These are phyloP conservation scores for Sicyos baderoa DNA, from an alignment of 306 rosid genomes.

Conservation along the genomic window DNA sequence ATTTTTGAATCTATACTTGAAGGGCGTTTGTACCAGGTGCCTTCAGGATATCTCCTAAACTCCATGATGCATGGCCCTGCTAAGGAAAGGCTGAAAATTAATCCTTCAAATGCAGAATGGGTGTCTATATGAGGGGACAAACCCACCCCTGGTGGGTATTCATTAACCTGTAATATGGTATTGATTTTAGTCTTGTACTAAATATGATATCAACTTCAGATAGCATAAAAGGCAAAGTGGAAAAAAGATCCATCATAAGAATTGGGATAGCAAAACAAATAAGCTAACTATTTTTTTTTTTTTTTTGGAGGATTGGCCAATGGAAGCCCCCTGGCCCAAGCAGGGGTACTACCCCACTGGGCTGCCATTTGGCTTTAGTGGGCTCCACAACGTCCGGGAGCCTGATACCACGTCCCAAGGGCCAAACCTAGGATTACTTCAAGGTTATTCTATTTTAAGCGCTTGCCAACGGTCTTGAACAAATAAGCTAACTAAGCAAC, in stretches of 20 bases:
- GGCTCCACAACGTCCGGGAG: too few species aligned
- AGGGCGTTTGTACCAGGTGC: slow-evolving; percentile 33
- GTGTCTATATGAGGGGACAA: slow-evolving; percentile 96
- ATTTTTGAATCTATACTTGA: slow-evolving; percentile 28
- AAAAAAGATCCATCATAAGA: neutral
- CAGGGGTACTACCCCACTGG: too few species aligned
- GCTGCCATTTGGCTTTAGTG: too few species aligned
- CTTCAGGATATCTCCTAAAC: slow-evolving; percentile 58
- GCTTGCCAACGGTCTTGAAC: too few species aligned
- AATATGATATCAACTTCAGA: neutral
- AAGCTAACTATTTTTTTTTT: neutral
- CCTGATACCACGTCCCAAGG: too few species aligned
- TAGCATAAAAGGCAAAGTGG: neutral
- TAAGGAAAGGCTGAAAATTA: slow-evolving; percentile 87
- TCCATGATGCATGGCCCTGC: slow-evolving; percentile 99
- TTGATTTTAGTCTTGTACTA: slow-evolving; percentile 23
- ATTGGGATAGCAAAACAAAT: neutral
- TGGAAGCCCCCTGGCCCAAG: too few species aligned
- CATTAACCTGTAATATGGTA: slow-evolving; percentile 61
- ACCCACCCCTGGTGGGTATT: slow-evolving; percentile 94
- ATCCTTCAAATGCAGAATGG: slow-evolving; percentile 95
- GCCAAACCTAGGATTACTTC: too few species aligned
- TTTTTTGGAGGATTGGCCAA: too few species aligned
- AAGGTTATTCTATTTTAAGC: too few species aligned
- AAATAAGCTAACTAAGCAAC: neutral